Conservation (phyloP, 306 rosid genomes). For the Gleditsia sinensis region DNA sequence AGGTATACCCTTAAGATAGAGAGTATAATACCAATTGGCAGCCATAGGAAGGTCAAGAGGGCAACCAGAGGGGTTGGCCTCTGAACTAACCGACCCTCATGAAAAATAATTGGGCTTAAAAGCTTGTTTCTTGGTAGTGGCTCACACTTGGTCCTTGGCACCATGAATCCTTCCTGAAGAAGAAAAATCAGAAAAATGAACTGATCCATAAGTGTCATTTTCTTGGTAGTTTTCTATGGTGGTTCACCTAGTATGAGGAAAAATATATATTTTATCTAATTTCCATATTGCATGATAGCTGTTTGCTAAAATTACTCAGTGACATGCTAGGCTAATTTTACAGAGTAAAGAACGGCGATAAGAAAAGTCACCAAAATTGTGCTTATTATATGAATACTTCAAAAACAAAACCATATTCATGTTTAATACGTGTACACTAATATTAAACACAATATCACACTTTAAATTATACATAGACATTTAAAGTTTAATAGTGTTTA, state of each 20-base stretch:
- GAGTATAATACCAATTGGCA: conserved; percentile 83
- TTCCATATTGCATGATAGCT: not conserved
- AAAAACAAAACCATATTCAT: too few species aligned
- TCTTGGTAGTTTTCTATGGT: too few species aligned
- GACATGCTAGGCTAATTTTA: too few species aligned
- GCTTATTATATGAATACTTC: too few species aligned
- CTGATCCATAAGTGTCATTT: too few species aligned
- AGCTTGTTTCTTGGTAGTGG: conserved; percentile 83
- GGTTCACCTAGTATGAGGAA: too few species aligned
- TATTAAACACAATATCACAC: too few species aligned
- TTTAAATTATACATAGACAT: too few species aligned
- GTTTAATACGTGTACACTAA: too few species aligned
- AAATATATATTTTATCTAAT: not conserved
- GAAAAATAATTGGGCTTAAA: conserved; percentile 78
- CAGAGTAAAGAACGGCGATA: too few species aligned
- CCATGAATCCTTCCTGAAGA: conserved; percentile 83
- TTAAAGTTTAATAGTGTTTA: too few species aligned
- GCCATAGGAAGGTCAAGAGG: conserved; percentile 77
- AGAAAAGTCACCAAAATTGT: too few species aligned
- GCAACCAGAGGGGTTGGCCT: conserved; percentile 82
- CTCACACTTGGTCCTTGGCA: conserved; percentile 64
- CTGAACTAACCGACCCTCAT: conserved; percentile 87
- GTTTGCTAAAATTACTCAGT: not conserved
- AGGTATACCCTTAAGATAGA: conserved; percentile 80
- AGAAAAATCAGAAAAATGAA: not conserved